A percentile compares a stretch with the other conserved stretches of the same genome.
Evolutionary conservation across 2,329 filamentous ascomycete species (phyloP).

Genomic region (Plenodomus biglobosus): DNA sequence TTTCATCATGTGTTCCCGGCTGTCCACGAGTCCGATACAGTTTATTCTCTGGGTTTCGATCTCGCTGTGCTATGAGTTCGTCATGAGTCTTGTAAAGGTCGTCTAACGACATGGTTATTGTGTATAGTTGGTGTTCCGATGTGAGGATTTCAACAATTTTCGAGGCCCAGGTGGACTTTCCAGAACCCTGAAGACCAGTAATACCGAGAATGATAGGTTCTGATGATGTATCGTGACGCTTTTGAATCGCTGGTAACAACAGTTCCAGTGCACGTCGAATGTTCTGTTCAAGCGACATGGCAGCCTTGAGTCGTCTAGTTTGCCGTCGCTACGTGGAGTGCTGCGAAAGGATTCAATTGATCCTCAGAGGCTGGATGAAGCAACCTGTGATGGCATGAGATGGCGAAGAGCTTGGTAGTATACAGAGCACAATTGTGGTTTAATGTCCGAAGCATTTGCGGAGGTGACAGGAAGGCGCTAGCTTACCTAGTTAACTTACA

Average conservation of each 20-base stretch:
- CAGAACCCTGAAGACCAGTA: conserved; percentile 88
- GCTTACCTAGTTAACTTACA: too few species aligned
- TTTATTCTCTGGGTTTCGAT: conserved; percentile 67
- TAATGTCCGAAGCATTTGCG: background rate
- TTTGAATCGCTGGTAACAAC: conserved; percentile 32
- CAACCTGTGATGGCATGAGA: too few species aligned
- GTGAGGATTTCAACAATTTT: conserved; percentile 32
- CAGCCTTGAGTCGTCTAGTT: background rate
- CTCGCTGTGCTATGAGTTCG: conserved; percentile 66
- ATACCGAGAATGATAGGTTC: conserved; percentile 82
- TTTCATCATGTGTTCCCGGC: conserved; percentile 78
- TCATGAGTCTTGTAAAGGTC: conserved; percentile 81
- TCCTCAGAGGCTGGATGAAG: too few species aligned
- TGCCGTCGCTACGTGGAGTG: background rate
- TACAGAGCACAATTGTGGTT: background rate
- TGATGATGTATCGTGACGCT: conserved; percentile 25
- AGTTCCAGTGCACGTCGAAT: conserved; percentile 31
- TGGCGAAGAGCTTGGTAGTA: too few species aligned
- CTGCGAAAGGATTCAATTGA: background rate
- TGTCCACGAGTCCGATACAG: conserved; percentile 81
- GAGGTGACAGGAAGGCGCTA: background rate
- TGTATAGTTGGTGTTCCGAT: conserved; percentile 24
- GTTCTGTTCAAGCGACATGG: conserved; percentile 35
- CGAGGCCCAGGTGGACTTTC: conserved; percentile 82
- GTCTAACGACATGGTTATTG: conserved; percentile 59